These are phyloP conservation scores for Sugiyamaella valdiviana DNA, from an alignment of 805 yeast genomes.

Conservation along the genomic window DNA sequence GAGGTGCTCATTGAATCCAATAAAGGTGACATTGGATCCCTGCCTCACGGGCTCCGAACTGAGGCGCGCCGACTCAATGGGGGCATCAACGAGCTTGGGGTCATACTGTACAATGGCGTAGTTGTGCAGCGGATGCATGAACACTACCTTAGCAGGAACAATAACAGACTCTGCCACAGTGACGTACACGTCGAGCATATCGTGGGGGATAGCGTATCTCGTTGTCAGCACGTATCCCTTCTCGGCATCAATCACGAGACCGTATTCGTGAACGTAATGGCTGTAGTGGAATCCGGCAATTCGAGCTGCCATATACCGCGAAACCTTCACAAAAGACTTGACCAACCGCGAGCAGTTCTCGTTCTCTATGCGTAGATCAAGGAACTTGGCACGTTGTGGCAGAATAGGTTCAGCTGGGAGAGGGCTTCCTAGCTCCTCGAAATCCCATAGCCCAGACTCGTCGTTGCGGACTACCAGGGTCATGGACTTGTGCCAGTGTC, in stretches of 20 bases:
- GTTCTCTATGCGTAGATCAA: constrained; percentile 37
- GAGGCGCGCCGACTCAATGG: constrained; percentile 62
- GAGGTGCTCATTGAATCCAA: constrained; percentile 69
- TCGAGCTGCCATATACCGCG: constrained; percentile 57
- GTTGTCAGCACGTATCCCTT: constrained; percentile 77
- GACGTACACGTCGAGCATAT: constrained; percentile 63
- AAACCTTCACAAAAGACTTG: constrained; percentile 66
- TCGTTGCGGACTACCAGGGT: constrained; percentile 59
- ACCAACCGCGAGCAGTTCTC: constrained; percentile 49
- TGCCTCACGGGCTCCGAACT: constrained; percentile 51
- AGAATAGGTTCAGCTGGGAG: constrained; percentile 45
- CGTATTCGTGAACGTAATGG: constrained; percentile 49
- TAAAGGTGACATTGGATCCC: constrained; percentile 71
- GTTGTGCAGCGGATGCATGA: constrained; percentile 81
- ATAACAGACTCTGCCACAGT: constrained; percentile 82
- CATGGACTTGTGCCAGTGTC: constrained; percentile 78
- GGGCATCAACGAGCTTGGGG: constrained; percentile 64
- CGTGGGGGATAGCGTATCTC: constrained; percentile 76
- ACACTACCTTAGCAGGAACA: constrained; percentile 73
- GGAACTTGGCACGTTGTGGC: constrained; percentile 51
- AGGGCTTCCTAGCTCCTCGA: constrained; percentile 46
- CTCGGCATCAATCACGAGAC: constrained; percentile 73
- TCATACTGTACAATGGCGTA: constrained; percentile 81
- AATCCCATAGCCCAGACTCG: constrained; percentile 53
- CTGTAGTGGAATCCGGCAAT: constrained; percentile 54